Evolutionary conservation across 208 protist species (phyloP).

Genomic region (Leishmania major): DNA sequence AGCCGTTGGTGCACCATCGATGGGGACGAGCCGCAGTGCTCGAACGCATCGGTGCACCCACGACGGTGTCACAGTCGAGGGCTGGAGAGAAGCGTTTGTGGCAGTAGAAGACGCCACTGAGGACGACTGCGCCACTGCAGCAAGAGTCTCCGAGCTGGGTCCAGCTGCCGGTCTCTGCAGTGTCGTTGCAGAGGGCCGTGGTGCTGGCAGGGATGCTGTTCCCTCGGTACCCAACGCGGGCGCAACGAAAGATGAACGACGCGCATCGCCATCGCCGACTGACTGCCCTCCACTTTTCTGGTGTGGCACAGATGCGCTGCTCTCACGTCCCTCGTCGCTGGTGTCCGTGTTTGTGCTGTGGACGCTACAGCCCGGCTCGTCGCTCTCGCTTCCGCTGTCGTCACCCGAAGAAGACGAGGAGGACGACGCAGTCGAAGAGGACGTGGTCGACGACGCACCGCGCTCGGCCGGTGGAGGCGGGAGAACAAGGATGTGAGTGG

Average conservation of each 20-base stretch:
- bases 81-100: background rate
- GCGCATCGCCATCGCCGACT: background rate
- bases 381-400: constrained; percentile 5
- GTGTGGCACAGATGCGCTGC: background rate
- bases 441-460: constrained; percentile 7
- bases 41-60: constrained; percentile 35
- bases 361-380: background rate
- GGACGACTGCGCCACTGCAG: background rate
- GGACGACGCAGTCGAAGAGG: constrained; percentile 20
- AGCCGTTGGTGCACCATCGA: background rate
- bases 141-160: background rate
- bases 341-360: constrained; percentile 16
- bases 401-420: constrained; percentile 15
- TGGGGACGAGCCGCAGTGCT: constrained; percentile 31
- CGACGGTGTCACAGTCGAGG: constrained; percentile 16
- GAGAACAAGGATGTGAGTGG: constrained; percentile 63
- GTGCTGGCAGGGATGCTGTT: background rate
- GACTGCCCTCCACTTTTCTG: background rate
- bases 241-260: background rate
- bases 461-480: constrained; percentile 1
- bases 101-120: background rate
- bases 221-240: background rate
- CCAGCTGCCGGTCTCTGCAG: background rate
- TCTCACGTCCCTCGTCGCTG: constrained; percentile 1
- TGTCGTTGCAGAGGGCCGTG: background rate